A percentile compares a stretch with the other conserved stretches of the same genome.
Evolutionary conservation across 768 basidiomycete species (phyloP).

Genomic region (Trametes elegans): DNA sequence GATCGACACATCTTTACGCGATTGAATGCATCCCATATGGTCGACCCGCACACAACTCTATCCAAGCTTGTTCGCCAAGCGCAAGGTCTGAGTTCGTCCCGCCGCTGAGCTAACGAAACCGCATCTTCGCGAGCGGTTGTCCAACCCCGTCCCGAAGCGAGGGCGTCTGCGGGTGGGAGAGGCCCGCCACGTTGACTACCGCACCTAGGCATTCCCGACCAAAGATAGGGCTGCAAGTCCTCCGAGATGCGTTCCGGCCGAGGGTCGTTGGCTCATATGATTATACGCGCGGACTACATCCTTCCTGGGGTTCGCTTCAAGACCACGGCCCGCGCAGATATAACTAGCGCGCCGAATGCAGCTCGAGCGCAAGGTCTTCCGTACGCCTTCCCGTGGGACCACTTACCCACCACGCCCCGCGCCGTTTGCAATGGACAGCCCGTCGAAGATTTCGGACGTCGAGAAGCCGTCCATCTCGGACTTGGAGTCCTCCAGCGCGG

Average conservation of each 20-base stretch:
- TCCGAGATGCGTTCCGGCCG: neutral
- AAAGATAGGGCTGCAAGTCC: neutral
- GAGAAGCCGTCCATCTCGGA: neutral
- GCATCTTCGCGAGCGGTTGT: no score
- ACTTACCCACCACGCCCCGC: neutral
- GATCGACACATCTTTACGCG: no score
- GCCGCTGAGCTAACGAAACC: no score
- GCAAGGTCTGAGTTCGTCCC: no score
- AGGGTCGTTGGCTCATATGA: neutral
- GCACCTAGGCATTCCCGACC: neutral
- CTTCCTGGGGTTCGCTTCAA: neutral
- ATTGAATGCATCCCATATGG: no score
- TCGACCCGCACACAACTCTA: no score
- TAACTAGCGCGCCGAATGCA: neutral
- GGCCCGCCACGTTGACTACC: neutral
- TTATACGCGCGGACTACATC: neutral
- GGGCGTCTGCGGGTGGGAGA: neutral
- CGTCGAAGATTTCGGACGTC: neutral
- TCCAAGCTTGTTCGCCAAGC: no score
- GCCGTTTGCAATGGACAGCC: neutral
- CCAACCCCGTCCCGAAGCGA: no score
- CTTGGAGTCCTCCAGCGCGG: neutral
- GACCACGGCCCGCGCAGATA: neutral
- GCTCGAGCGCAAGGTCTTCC: neutral
- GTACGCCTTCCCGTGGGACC: no score